Percentiles rank a stretch among this genome's conserved stretches.
Evolutionary conservation across 2,329 filamentous ascomycete species (phyloP).

Genomic region (Didymella keratinophila): DNA sequence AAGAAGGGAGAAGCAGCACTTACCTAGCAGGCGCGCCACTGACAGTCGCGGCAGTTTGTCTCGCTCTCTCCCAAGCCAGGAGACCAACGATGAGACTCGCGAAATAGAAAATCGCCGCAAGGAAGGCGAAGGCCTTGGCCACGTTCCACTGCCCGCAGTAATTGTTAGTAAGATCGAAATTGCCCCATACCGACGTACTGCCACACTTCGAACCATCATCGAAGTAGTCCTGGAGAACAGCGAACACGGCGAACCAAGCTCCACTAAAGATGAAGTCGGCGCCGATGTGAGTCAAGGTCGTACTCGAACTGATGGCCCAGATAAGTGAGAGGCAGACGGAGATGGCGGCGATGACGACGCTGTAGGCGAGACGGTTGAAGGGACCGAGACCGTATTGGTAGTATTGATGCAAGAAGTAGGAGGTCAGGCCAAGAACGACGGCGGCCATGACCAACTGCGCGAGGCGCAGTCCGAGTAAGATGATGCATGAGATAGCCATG

Average conservation of each 20-base stretch:
- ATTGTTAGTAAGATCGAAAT: constrained; percentile 53
- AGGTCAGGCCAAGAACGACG: constrained; percentile 54
- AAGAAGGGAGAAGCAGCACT: neutral
- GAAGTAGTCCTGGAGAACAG: constrained; percentile 51
- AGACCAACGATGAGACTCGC: constrained; percentile 37
- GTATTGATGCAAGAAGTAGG: constrained; percentile 28
- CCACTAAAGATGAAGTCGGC: constrained; percentile 73
- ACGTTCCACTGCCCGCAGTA: constrained; percentile 75
- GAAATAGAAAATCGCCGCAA: constrained; percentile 75
- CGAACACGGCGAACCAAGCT: constrained; percentile 65
- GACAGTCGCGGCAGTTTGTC: neutral
- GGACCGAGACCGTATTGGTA: constrained; percentile 59
- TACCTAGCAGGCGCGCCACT: constrained; percentile 8
- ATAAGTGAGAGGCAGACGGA: constrained; percentile 72
- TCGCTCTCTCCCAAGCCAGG: constrained; percentile 7
- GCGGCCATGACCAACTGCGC: constrained; percentile 72
- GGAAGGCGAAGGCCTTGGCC: constrained; percentile 73
- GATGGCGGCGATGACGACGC: constrained; percentile 72
- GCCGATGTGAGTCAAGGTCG: constrained; percentile 72
- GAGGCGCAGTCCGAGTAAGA: constrained; percentile 65
- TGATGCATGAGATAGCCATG: constrained; percentile 53
- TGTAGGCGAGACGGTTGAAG: constrained; percentile 75
- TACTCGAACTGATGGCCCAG: constrained; percentile 74
- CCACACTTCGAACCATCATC: constrained; percentile 31
- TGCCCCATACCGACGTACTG: constrained; percentile 60